Evolutionary conservation across 148 eudicot species (phyloP).

Genomic region (Diospyros kaki): DNA sequence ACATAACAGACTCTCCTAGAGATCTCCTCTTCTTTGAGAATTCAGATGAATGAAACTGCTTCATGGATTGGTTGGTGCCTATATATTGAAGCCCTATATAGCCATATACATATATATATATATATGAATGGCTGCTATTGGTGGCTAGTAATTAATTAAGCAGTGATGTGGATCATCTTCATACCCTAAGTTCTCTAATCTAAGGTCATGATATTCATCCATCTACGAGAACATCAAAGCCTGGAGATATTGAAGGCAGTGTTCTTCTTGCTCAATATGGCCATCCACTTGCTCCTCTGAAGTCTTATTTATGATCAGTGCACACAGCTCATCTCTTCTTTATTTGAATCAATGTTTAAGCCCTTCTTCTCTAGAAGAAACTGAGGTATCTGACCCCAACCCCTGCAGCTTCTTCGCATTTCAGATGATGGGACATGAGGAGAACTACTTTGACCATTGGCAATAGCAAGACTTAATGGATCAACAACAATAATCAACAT

Average conservation of each 20-base stretch:
- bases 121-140: constrained; percentile 22
- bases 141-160: constrained; percentile 24
- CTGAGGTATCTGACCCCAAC: constrained; percentile 17
- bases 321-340: constrained; percentile 27
- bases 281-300: constrained; percentile 46
- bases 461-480: constrained; percentile 9
- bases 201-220: constrained; percentile 3
- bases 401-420: constrained; percentile 27
- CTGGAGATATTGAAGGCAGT: constrained; percentile 56
- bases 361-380: constrained; percentile 23
- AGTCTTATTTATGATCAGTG: constrained; percentile 44
- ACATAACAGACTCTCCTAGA: constrained; percentile 19
- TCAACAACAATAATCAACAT: background rate
- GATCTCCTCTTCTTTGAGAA: constrained; percentile 27
- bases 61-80: constrained; percentile 21
- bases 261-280: constrained; percentile 36
- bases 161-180: constrained; percentile 34
- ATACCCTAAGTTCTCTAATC: constrained; percentile 30
- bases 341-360: constrained; percentile 6
- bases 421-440: constrained; percentile 22
- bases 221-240: constrained; percentile 71
- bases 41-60: constrained; percentile 18
- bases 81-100: constrained; percentile 19
- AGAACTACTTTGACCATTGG: constrained; percentile 19
- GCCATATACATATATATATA: background rate